phyloP scores from a whole-genome alignment of 495 filamentous ascomycete species.

The Aspergillus sclerotioniger region DNA sequence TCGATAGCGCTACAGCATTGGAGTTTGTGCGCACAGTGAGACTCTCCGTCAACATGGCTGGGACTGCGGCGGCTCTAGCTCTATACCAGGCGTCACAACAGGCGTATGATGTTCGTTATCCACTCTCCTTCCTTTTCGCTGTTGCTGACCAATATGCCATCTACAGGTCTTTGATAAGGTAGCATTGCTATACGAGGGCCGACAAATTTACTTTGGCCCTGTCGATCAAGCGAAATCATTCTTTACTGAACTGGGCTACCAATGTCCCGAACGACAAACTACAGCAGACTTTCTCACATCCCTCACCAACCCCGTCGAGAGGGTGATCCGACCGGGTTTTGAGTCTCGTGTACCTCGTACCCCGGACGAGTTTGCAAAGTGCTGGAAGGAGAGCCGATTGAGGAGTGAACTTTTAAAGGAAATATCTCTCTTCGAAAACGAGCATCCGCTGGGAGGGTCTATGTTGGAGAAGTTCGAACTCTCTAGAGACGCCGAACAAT shows the following conservation, averaged over 20 bases:
- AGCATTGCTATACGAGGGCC: constrained; percentile 57
- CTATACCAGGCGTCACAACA: constrained; percentile 79
- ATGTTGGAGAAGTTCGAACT: constrained; percentile 23
- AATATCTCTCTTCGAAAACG: constrained; percentile 40
- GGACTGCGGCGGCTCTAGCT: constrained; percentile 66
- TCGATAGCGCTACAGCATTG: constrained; percentile 77
- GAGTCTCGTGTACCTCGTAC: constrained; percentile 61
- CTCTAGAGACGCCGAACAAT: constrained; percentile 7
- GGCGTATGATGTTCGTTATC: constrained; percentile 57
- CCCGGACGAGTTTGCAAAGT: constrained; percentile 59
- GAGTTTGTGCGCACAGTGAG: constrained; percentile 65
- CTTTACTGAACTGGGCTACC: constrained; percentile 56
- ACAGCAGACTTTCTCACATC: constrained; percentile 68
- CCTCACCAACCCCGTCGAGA: constrained; percentile 59
- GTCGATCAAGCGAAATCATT: constrained; percentile 52
- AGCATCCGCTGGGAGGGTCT: constrained; percentile 22
- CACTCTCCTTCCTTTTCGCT: constrained; percentile 1
- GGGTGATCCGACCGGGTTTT: constrained; percentile 54
- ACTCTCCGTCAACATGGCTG: constrained; percentile 64
- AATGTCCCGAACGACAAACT: constrained; percentile 53
- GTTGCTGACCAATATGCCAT: constrained; percentile 25
- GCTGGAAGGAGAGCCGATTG: constrained; percentile 46
- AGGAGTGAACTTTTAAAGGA: constrained; percentile 44
- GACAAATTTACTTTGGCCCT: constrained; percentile 60
- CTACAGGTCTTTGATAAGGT: constrained; percentile 51